These are phyloP conservation scores for Phyllosticta ampelicida DNA, from an alignment of 2,329 filamentous ascomycete species.

Conservation along the genomic window DNA sequence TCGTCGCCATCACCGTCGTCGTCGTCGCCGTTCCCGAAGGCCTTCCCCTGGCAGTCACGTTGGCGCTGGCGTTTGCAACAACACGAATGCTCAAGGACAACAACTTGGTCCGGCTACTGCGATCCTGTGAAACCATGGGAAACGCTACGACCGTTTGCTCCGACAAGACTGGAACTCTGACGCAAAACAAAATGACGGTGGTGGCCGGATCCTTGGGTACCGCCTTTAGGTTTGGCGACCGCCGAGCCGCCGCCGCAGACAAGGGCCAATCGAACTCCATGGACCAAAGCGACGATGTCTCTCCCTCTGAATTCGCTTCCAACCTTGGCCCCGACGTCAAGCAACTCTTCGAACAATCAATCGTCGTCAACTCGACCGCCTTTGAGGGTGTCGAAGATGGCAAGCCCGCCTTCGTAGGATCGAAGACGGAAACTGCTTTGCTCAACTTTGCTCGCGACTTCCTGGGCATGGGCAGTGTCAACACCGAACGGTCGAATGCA, in stretches of 20 bases:
- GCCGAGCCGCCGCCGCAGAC: slow-evolving; percentile 23
- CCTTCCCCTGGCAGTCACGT: slow-evolving; percentile 55
- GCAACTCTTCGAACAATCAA: slow-evolving; percentile 48
- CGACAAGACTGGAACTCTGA: slow-evolving; percentile 31
- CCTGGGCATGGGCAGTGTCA: slow-evolving; percentile 52
- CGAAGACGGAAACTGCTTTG: slow-evolving; percentile 67
- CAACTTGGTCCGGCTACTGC: slow-evolving; percentile 56
- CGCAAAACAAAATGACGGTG: slow-evolving; percentile 52
- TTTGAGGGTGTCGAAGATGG: slow-evolving; percentile 57
- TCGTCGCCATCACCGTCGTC: slow-evolving; percentile 55
- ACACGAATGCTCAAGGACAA: slow-evolving; percentile 59
- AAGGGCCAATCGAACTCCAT: slow-evolving; percentile 27
- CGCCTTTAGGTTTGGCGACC: slow-evolving; percentile 44
- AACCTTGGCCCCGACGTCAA: slow-evolving; percentile 44
- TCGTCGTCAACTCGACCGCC: slow-evolving; percentile 29
- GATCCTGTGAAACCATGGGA: slow-evolving; percentile 61
- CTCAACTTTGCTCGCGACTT: slow-evolving; percentile 57
- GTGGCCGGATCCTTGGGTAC: slow-evolving; percentile 60
- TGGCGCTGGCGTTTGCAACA: slow-evolving; percentile 57
- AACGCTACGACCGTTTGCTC: slow-evolving; percentile 69
- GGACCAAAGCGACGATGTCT: slow-evolving; percentile 37
- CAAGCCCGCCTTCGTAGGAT: slow-evolving; percentile 53
- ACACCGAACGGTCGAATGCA: slow-evolving; percentile 51
- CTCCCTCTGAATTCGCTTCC: slow-evolving; percentile 43
- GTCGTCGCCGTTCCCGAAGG: slow-evolving; percentile 61